Evolutionary conservation across 495 filamentous ascomycete species (phyloP).

Genomic region (Talaromyces ruber): DNA sequence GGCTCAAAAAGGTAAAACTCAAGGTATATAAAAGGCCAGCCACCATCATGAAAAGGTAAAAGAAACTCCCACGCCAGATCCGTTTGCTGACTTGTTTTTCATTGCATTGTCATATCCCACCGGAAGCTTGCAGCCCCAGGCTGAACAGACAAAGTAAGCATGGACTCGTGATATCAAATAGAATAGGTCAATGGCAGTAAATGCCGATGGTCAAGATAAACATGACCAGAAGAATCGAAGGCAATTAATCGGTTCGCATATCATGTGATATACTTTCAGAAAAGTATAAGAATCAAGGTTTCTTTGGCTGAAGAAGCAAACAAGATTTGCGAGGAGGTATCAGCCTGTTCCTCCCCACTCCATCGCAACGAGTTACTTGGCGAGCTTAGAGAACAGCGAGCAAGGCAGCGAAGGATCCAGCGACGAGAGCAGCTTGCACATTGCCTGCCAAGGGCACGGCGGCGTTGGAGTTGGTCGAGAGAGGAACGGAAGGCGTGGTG

Average conservation of each 20-base stretch:
- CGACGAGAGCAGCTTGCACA: slow-evolving; percentile 3
- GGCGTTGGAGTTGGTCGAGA: not conserved
- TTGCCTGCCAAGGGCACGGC: slow-evolving; percentile 2
- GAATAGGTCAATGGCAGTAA: not conserved
- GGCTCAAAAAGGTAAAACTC: not conserved
- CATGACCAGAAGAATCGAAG: not conserved
- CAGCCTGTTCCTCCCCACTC: not conserved
- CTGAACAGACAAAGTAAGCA: slow-evolving; percentile 4
- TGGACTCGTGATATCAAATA: slow-evolving; percentile 5
- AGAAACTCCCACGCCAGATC: slow-evolving; percentile 4
- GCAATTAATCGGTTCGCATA: not conserved
- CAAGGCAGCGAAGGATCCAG: slow-evolving; percentile 6
- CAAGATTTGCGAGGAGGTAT: not conserved
- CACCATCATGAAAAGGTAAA: not conserved
- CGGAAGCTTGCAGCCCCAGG: slow-evolving; percentile 3
- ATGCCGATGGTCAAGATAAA: not conserved
- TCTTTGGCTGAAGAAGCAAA: not conserved
- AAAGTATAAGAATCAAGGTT: not conserved
- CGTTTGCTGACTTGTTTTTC: slow-evolving; percentile 1
- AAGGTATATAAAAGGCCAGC: slow-evolving; percentile 4
- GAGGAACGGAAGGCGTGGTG: not conserved
- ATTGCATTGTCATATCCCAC: not conserved
- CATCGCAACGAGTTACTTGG: not conserved
- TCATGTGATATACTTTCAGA: slow-evolving; percentile 2
- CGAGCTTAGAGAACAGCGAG: slow-evolving; percentile 5